A percentile compares a stretch with the other conserved stretches of the same genome.
phyloP scores from a whole-genome alignment of 129 eudicot genomes.

The Saussurea involucrata region DNA sequence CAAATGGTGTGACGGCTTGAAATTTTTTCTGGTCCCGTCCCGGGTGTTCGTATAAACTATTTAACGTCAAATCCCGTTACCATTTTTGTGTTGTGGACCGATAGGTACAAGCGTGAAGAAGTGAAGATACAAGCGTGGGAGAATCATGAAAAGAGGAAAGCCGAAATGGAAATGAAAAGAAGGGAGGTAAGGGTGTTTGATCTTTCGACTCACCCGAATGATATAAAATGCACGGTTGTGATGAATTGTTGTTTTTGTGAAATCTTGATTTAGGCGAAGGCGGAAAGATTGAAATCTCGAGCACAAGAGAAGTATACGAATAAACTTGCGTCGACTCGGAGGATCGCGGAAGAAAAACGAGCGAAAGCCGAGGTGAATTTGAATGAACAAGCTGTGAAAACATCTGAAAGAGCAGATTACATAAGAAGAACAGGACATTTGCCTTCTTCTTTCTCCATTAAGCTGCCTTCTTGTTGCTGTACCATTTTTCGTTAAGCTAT shows the following conservation, averaged over 20 bases:
- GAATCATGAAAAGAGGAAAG: constrained; percentile 88
- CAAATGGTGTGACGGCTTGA: no score
- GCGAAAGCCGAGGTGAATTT: constrained; percentile 83
- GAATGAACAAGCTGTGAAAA: constrained; percentile 70
- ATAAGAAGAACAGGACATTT: constrained; percentile 88
- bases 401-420: constrained; percentile 85
- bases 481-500: background rate
- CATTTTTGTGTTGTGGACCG: background rate
- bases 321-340: constrained; percentile 69
- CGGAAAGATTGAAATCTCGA: constrained; percentile 76
- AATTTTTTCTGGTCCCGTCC: no score
- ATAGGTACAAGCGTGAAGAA: constrained; percentile 87
- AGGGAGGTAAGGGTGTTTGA: constrained; percentile 56
- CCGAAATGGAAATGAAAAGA: constrained; percentile 91
- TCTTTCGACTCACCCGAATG: constrained; percentile 1
- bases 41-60: background rate
- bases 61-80: background rate
- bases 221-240: background rate
- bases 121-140: constrained; percentile 98
- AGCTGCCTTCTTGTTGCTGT: constrained; percentile 69
- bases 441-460: constrained; percentile 83
- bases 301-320: constrained; percentile 77
- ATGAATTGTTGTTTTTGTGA: no score
- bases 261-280: constrained; percentile 60
- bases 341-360: constrained; percentile 87